Base-by-base conservation (phyloP, 192 early-diverging fungal species). In the Oehlia diaphana region DNA sequence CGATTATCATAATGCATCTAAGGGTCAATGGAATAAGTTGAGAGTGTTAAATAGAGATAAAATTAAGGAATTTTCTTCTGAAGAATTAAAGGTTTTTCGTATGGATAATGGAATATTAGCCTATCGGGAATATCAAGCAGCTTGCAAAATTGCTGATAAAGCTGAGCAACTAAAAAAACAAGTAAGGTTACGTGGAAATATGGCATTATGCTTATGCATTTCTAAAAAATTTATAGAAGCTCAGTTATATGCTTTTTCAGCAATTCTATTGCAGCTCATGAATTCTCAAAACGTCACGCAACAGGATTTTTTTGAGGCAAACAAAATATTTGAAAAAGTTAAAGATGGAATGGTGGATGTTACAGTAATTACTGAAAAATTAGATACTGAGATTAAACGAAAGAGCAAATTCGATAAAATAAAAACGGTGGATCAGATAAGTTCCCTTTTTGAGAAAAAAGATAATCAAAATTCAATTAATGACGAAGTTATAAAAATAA, bases 101-200 rank as follows among this genome's bases (percentile, higher is more conserved):
- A 31, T 42, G 1, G 6, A 19, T 1, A n/a, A 70, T 70, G 68
- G 68, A 70, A 21, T 19, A 12, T 42, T 44, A 42, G 39, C 68
- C 37, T 39, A 70, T 10, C 13, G 9, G 8, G 37, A 42, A 70
- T 70, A 70, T 42, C 37, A n/a, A n/a, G 39, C 39, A 9, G 68
- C 68, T 44, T 70, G 68, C 21, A 70, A 47, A n/a, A 37, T 70
- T 70, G 68, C 39, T 10, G 68, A 70, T 70, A n/a, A 21, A 21
- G 21, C 68, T 70, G 23, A 39, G n/a, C 35, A 70, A 42, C 37
- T 70, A 70, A 44, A n/a, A 70, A 23, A 70, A 26, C 68, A 44
- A 47, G 21, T 70, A 37, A 8, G 23, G 9, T n/a, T 70, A 70
- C 68, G 68, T 12, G 37, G 68, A 9, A 44, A 21, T 42, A 70